Evolutionary conservation across 208 protist genomes (phyloP).

Genomic region (Crithidia bombi): DNA sequence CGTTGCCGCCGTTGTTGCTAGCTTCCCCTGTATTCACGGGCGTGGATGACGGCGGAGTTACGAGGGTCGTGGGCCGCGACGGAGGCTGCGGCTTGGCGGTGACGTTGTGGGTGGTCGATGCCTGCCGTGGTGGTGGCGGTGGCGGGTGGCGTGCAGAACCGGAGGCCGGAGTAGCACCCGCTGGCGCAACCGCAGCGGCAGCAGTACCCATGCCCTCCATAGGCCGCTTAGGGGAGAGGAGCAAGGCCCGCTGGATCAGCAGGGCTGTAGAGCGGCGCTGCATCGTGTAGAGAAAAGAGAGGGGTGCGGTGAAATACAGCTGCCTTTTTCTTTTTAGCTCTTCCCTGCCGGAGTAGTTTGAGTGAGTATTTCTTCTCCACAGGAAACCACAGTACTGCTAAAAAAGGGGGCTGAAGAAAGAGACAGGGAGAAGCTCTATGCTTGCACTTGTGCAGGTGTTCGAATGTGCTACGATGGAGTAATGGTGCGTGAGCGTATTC

Average conservation of each 20-base stretch:
- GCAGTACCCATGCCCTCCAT: neutral
- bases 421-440: no score
- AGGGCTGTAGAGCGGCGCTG: slow-evolving; percentile 15
- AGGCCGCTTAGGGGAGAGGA: slow-evolving; percentile 22
- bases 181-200: neutral
- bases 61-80: slow-evolving; percentile 16
- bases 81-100: neutral
- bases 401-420: no score
- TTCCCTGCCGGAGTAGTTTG: neutral
- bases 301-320: no score
- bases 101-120: neutral
- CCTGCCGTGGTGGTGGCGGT: neutral
- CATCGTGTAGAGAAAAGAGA: slow-evolving; percentile 16
- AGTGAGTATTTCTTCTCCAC: neutral
- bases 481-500: no score
- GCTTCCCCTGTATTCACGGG: neutral
- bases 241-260: slow-evolving; percentile 19
- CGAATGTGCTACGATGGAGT: no score
- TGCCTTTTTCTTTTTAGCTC: neutral
- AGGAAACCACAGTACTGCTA: neutral
- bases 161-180: slow-evolving; percentile 1
- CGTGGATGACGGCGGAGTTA: slow-evolving; percentile 15
- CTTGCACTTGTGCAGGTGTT: no score
- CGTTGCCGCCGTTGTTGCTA: neutral
- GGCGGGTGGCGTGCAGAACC: neutral